Evolutionary conservation across 2,329 filamentous ascomycete species (phyloP).

Genomic region (Aspergillus glaucus): DNA sequence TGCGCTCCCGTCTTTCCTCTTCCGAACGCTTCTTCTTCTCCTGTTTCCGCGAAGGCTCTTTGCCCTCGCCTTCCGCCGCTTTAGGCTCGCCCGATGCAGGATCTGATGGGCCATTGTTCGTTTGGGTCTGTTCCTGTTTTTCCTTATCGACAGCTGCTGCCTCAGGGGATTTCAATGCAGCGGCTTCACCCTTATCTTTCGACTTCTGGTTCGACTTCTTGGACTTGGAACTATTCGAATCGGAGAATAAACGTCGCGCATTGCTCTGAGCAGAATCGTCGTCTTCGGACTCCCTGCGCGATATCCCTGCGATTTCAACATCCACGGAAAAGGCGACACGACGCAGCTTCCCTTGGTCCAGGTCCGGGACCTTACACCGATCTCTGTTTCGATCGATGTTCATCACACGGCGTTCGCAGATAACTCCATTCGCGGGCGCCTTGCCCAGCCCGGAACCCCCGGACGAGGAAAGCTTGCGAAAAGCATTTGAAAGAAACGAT

Average conservation of each 20-base stretch:
- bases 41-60: slow-evolving; percentile 64
- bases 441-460: slow-evolving; percentile 46
- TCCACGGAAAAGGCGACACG: slow-evolving; percentile 95
- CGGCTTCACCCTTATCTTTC: slow-evolving; percentile 66
- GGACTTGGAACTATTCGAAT: slow-evolving; percentile 22
- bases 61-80: slow-evolving; percentile 22
- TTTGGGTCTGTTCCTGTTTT: slow-evolving; percentile 34
- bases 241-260: slow-evolving; percentile 18
- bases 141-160: slow-evolving; percentile 51
- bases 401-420: slow-evolving; percentile 74
- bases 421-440: slow-evolving; percentile 55
- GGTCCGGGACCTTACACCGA: slow-evolving; percentile 69
- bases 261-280: slow-evolving; percentile 34
- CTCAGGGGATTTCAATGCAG: slow-evolving; percentile 63
- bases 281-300: slow-evolving; percentile 63
- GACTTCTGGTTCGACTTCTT: slow-evolving; percentile 48
- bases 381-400: slow-evolving; percentile 79
- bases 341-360: slow-evolving; percentile 73
- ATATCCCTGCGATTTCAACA: slow-evolving; percentile 88
- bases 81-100: slow-evolving; percentile 21
- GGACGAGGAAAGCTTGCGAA: slow-evolving; percentile 74
- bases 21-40: slow-evolving; percentile 96
- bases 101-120: slow-evolving; percentile 5
- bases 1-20: slow-evolving; percentile 83
- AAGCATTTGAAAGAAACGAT: slow-evolving; percentile 72